A percentile compares a stretch with the other conserved stretches of the same genome.
Conservation (phyloP, 2,329 filamentous ascomycete genomes). For the Neofusicoccum kwambonambiense region DNA sequence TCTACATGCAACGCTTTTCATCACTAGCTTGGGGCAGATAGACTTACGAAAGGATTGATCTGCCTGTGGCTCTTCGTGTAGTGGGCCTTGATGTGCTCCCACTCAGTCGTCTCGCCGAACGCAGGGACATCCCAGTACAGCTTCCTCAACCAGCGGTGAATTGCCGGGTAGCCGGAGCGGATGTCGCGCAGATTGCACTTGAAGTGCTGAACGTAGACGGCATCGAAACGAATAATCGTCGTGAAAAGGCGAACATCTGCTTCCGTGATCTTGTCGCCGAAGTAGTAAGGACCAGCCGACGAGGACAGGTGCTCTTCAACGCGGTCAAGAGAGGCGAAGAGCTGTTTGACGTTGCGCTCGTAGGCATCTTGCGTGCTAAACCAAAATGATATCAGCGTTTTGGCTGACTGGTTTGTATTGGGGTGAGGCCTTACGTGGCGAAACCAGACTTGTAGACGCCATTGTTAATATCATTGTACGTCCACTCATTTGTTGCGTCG, state of each 20-base stretch:
- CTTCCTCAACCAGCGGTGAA: conserved; percentile 78
- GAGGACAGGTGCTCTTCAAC: conserved; percentile 44
- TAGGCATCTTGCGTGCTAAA: conserved; percentile 50
- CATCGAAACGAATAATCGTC: conserved; percentile 62
- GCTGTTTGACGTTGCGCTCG: conserved; percentile 43
- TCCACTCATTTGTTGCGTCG: conserved; percentile 53
- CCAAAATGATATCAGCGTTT: neutral
- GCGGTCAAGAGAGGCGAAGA: conserved; percentile 51
- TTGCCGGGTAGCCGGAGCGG: conserved; percentile 73
- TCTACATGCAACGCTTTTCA: conserved; percentile 21
- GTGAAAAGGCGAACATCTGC: conserved; percentile 53
- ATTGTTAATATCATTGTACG: conserved; percentile 54
- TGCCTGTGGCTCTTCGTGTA: conserved; percentile 66
- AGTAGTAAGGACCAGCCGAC: conserved; percentile 47
- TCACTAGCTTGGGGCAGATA: neutral
- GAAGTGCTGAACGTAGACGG: conserved; percentile 59
- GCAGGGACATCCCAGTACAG: conserved; percentile 81
- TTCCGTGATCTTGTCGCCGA: conserved; percentile 57
- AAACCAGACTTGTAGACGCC: conserved; percentile 54
- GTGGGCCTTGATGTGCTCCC: conserved; percentile 89
- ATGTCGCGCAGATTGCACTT: conserved; percentile 85
- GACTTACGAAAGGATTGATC: conserved; percentile 55
- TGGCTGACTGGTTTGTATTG: too few relatives aligned
- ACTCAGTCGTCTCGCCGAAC: conserved; percentile 81
- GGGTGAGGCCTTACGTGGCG: conserved; percentile 40